These are phyloP conservation scores for Hygrophorus pudorinus DNA, from an alignment of 768 basidiomycete species.

Conservation along the genomic window DNA sequence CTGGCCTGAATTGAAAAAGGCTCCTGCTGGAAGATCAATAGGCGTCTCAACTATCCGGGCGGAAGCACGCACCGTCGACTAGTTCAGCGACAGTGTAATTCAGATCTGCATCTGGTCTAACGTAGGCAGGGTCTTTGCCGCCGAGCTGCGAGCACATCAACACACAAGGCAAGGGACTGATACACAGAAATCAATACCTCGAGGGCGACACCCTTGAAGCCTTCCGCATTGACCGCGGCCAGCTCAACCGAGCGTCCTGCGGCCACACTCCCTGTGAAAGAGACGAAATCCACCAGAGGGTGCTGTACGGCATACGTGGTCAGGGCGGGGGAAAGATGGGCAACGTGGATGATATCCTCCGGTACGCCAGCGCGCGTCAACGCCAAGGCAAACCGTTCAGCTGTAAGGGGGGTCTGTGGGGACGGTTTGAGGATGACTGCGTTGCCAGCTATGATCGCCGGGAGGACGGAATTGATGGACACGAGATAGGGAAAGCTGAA, in stretches of 20 bases:
- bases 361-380: constrained; percentile 76
- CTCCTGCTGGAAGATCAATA: constrained; percentile 36
- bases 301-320: constrained; percentile 55
- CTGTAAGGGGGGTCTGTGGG: constrained; percentile 88
- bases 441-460: constrained; percentile 87
- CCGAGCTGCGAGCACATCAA: constrained; percentile 52
- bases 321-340: constrained; percentile 61
- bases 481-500: constrained; percentile 81
- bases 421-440: constrained; percentile 90
- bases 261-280: constrained; percentile 80
- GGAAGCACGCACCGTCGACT: constrained; percentile 62
- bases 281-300: constrained; percentile 65
- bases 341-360: constrained; percentile 56
- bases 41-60: constrained; percentile 1
- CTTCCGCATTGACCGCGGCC: constrained; percentile 51
- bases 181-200: constrained; percentile 39
- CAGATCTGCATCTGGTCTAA: constrained; percentile 77
- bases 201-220: constrained; percentile 81
- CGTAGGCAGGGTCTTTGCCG: constrained; percentile 97
- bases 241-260: constrained; percentile 69
- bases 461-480: constrained; percentile 85
- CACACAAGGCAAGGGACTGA: background rate
- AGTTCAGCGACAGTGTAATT: constrained; percentile 77
- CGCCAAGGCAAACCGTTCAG: constrained; percentile 67
- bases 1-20: constrained; percentile 96